phyloP scores from a whole-genome alignment of 768 basidiomycete genomes.

The Strobilomyces echinocephalus region DNA sequence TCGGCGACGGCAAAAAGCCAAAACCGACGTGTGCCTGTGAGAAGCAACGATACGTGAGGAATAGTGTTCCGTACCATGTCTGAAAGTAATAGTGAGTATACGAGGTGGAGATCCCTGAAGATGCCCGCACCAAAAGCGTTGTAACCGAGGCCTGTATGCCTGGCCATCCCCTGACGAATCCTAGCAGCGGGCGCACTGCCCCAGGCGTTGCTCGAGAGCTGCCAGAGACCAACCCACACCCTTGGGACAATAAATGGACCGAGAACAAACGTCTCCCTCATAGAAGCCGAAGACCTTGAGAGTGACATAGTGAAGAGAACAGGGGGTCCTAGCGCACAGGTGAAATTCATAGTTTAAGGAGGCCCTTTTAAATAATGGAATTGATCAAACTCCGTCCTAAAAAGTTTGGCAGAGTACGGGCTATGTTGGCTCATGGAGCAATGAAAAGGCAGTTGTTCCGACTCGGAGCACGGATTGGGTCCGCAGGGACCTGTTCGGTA shows the following conservation, averaged over 20 bases:
- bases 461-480: slow-evolving; percentile 7
- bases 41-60: slow-evolving; percentile 11
- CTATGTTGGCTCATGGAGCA: neutral
- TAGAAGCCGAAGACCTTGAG: slow-evolving; percentile 7
- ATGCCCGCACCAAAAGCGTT: slow-evolving; percentile 40
- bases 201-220: slow-evolving; percentile 83
- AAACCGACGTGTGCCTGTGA: slow-evolving; percentile 7
- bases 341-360: slow-evolving; percentile 3
- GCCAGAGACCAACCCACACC: slow-evolving; percentile 79
- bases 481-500: slow-evolving; percentile 3
- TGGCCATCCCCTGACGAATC: slow-evolving; percentile 63
- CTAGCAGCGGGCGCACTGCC: slow-evolving; percentile 64
- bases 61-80: slow-evolving; percentile 50
- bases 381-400: slow-evolving; percentile 33
- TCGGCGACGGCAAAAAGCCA: slow-evolving; percentile 2
- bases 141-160: slow-evolving; percentile 53
- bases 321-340: slow-evolving; percentile 4
- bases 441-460: slow-evolving; percentile 5
- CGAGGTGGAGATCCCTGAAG: slow-evolving; percentile 8
- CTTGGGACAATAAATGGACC: slow-evolving; percentile 58
- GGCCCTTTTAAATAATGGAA: slow-evolving; percentile 18
- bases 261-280: slow-evolving; percentile 46
- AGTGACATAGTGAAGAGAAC: slow-evolving; percentile 19
- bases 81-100: slow-evolving; percentile 22
- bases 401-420: slow-evolving; percentile 3